Evolutionary conservation across 495 filamentous ascomycete genomes (phyloP), one percentile per base, ranked within the genome.

Genomic region (Chaetomium fimeti): DNA sequence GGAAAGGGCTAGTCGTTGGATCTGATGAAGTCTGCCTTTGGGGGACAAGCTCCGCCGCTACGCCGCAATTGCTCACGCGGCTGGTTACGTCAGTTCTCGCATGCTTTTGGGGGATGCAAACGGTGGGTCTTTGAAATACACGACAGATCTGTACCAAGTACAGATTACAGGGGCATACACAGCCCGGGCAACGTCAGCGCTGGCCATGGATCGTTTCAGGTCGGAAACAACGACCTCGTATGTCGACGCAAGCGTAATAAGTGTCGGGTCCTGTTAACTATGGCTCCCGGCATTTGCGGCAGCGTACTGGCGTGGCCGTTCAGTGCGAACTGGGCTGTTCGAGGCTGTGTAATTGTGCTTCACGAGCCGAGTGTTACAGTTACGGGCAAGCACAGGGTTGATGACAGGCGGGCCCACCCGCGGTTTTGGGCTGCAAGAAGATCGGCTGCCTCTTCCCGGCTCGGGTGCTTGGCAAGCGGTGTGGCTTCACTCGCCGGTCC

Each of bases 21-120:
- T 6, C 18, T 36, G 27, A 20, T 11, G 16, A 20, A 36, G 27
- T 55, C 28, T 32, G 52, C 27, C 52, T 55, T 18, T 28, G n/a
- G 11, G 27, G 12, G n/a, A n/a, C 13, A 40, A 55, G 60, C 71
- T 68, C 62, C 11, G 27, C 12, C 13, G 51, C 51, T 53, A 18
- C 71, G 71, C 71, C 71, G 47, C 71, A 58, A 66, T 61, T 57
- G 65, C 60, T 64, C 45, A 58, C 68, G 71, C 69, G 72, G 69
- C 68, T 45, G 22, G 64, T 74, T 74, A 74, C 72, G 72, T 68
- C 62, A 65, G 61, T 66, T 49, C 45, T 18, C 2, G 40, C 38
- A 22, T 38, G 43, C 22, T n/a, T 29, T 55, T 18, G 18, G n/a
- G 20, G 8, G 16, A 11, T 22, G 11, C n/a, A n/a, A n/a, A n/a